Evolutionary conservation across 768 basidiomycete genomes (phyloP).

Genomic region (Termitomyces sp.): DNA sequence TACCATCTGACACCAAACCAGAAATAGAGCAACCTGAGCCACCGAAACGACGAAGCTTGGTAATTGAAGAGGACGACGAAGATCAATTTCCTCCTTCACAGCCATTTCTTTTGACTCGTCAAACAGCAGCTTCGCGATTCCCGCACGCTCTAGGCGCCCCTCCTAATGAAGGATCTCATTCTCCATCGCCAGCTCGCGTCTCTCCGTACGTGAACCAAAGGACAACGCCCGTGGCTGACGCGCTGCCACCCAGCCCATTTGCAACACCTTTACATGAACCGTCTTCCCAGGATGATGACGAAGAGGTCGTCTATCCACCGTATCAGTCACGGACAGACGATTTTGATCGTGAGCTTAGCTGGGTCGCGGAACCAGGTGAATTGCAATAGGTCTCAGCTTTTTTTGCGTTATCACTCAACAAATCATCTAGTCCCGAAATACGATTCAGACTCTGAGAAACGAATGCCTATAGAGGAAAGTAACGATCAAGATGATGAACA

Average conservation of each 20-base stretch:
- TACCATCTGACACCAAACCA: slow-evolving; percentile 11
- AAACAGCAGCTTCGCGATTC: slow-evolving; percentile 29
- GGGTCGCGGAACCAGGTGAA: slow-evolving; percentile 71
- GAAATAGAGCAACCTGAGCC: slow-evolving; percentile 34
- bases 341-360: slow-evolving; percentile 61
- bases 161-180: slow-evolving; percentile 36
- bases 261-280: slow-evolving; percentile 65
- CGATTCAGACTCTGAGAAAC: slow-evolving; percentile 49
- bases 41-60: slow-evolving; percentile 50
- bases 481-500: slow-evolving; percentile 43
- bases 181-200: slow-evolving; percentile 35
- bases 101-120: slow-evolving; percentile 34
- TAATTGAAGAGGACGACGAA: slow-evolving; percentile 70
- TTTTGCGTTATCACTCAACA: background rate
- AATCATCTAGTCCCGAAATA: slow-evolving; percentile 4
- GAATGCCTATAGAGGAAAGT: slow-evolving; percentile 53
- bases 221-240: slow-evolving; percentile 50
- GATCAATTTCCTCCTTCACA: slow-evolving; percentile 37
- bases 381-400: slow-evolving; percentile 7
- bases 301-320: slow-evolving; percentile 59
- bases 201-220: slow-evolving; percentile 43
- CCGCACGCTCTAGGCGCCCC: slow-evolving; percentile 51
- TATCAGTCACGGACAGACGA: slow-evolving; percentile 41
- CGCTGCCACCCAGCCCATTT: slow-evolving; percentile 66
- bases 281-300: slow-evolving; percentile 54